Conservation (phyloP, 805 yeast genomes). For the Torulaspora microellipsoides region DNA sequence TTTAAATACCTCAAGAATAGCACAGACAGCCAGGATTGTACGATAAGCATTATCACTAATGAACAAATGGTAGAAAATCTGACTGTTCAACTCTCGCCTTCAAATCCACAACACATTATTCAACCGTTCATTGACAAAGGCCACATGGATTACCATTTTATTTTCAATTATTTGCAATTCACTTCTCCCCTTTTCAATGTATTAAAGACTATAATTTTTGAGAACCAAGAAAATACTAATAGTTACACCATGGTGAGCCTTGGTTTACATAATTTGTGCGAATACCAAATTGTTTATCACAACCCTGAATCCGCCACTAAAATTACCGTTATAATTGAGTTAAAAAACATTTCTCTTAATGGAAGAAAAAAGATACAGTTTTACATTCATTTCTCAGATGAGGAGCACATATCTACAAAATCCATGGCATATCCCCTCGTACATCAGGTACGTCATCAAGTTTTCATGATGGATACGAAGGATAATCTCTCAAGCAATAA, state of each 20-base stretch:
- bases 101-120: slow-evolving; percentile 34
- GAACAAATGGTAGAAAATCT: slow-evolving; percentile 29
- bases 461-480: slow-evolving; percentile 27
- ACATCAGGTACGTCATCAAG: slow-evolving; percentile 29
- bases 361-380: slow-evolving; percentile 24
- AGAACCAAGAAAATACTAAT: slow-evolving; percentile 9
- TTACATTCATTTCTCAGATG: slow-evolving; percentile 31
- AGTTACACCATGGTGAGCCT: slow-evolving; percentile 23
- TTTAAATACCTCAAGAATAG: slow-evolving; percentile 32
- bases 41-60: slow-evolving; percentile 28
- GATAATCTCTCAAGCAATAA: slow-evolving; percentile 5
- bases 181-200: slow-evolving; percentile 30
- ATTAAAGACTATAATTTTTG: slow-evolving; percentile 16
- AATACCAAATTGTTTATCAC: slow-evolving; percentile 29
- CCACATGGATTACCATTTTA: slow-evolving; percentile 31
- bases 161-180: slow-evolving; percentile 34
- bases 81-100: slow-evolving; percentile 28
- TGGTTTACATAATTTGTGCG: slow-evolving; percentile 29
- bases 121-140: slow-evolving; percentile 31
- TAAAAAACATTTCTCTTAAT: slow-evolving; percentile 29
- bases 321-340: slow-evolving; percentile 27
- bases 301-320: slow-evolving; percentile 27
- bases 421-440: slow-evolving; percentile 28
- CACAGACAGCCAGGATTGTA: slow-evolving; percentile 30
- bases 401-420: slow-evolving; percentile 28